Percentiles rank a stretch among this genome's conserved stretches.
phyloP scores from a whole-genome alignment of 139 green algal species.

The Micromonas commoda region DNA sequence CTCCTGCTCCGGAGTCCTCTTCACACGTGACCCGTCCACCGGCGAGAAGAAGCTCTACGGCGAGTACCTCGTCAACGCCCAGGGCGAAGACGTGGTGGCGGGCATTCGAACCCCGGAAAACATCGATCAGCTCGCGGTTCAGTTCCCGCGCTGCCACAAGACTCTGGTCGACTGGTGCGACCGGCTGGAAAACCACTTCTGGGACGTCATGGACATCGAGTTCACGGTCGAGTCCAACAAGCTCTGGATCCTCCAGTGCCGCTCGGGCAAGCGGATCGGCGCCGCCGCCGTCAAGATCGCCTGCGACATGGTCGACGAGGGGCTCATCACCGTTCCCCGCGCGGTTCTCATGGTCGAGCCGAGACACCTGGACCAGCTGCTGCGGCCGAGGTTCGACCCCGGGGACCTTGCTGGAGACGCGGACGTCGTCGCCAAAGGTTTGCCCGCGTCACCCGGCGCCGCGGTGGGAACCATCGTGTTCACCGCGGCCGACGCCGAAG shows the following conservation, averaged over 20 bases:
- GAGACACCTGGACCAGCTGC: constrained; percentile 76
- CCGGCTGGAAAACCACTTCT: constrained; percentile 70
- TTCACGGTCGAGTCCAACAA: constrained; percentile 76
- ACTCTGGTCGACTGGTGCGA: constrained; percentile 62
- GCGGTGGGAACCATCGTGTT: constrained; percentile 73
- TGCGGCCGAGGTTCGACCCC: constrained; percentile 66
- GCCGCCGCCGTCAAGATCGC: constrained; percentile 66
- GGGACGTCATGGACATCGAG: constrained; percentile 85
- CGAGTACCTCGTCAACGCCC: constrained; percentile 77
- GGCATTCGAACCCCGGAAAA: constrained; percentile 73
- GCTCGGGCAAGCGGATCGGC: constrained; percentile 79
- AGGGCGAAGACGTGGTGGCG: constrained; percentile 78
- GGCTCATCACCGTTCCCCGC: constrained; percentile 38
- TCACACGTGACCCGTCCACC: constrained; percentile 71
- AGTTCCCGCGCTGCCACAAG: constrained; percentile 61
- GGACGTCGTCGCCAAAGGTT: constrained; percentile 59
- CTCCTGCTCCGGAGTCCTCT: constrained; percentile 70
- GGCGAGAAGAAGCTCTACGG: constrained; percentile 67
- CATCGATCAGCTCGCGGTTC: constrained; percentile 55
- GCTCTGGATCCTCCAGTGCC: constrained; percentile 83
- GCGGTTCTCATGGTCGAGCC: constrained; percentile 75
- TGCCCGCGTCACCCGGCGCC: constrained; percentile 71
- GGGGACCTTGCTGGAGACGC: constrained; percentile 45
- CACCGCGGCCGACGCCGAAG: constrained; percentile 66
- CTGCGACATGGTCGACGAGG: constrained; percentile 61